Base-by-base conservation (phyloP, 176 grass and related monocot species). In the Canna indica region DNA sequence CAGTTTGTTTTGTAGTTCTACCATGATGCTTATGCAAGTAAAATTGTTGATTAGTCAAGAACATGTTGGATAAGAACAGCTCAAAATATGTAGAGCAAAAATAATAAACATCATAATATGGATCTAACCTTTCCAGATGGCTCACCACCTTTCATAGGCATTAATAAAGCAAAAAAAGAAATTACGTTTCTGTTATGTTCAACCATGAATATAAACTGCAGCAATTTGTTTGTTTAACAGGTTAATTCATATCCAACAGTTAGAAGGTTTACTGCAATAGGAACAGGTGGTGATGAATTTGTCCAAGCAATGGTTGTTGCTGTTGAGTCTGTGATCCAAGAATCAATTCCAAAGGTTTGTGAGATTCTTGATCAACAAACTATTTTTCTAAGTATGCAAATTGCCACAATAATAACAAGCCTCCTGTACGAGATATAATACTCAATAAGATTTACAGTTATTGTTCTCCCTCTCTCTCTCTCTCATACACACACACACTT, bases 201-300 rank as follows among this genome's bases (percentile, higher is more conserved):
- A 66, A 10, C 39, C 24, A 7, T 16, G 18, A 66, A 38, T 39
- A 18, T 31, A n/a, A 62, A 29, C 28, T 62, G 11, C 15, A 20
- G 20, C 14, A 34, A 30, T 70, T 73, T 69, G 44, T 73, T 64
- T 44, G 6, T 24, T 73, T 59, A 25, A 68, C 64, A 99, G 89
- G 94, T 99, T 71, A 99, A 99, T 74, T 87, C 86, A 64, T 99
- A 99, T 83, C 94, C 94, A 18, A 93, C 76, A 12, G 80, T 83
- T 72, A 83, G 94, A 85, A 82, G 84, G 59, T 99, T 99, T 90
- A 99, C 94, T 70, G 86, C 94, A 80, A 99, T 99, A 71, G 89
- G 89, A 79, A 87, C 78, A 45, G 89, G 94, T 76, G 89, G 86
- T 78, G 89, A 99, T 78, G 89, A 99, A 84, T 99, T 99, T 93